These are phyloP conservation scores for Daldinia eschscholtzii DNA, from an alignment of 2,329 filamentous ascomycete genomes.

Conservation along the genomic window DNA sequence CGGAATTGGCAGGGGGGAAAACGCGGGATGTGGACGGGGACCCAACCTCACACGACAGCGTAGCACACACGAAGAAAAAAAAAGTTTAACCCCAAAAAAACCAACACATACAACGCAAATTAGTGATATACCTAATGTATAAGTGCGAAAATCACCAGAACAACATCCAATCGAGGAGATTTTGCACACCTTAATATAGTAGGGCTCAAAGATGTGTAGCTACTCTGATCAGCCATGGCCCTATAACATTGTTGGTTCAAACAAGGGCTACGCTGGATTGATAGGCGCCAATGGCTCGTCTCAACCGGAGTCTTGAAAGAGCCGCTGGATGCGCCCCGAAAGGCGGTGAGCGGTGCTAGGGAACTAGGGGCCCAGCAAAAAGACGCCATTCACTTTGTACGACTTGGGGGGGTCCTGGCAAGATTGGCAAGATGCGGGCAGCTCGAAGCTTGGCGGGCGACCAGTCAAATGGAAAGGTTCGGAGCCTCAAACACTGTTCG, in stretches of 20 bases:
- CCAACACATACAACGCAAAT: neutral
- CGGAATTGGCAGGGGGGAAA: slow-evolving; percentile 30
- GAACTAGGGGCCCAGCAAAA: slow-evolving; percentile 15
- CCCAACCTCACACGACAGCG: slow-evolving; percentile 22
- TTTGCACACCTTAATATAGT: slow-evolving; percentile 33
- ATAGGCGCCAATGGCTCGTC: slow-evolving; percentile 32
- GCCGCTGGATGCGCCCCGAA: slow-evolving; percentile 41
- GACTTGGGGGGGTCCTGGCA: slow-evolving; percentile 21
- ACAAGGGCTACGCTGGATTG: slow-evolving; percentile 17
- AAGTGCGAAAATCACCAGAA: slow-evolving; percentile 6
- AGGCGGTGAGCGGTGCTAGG: slow-evolving; percentile 33
- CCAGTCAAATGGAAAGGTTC: slow-evolving; percentile 20
- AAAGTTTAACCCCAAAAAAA: neutral
- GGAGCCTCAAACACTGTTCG: slow-evolving; percentile 37
- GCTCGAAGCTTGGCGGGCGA: slow-evolving; percentile 27
- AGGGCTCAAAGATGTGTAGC: slow-evolving; percentile 23
- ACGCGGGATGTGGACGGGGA: slow-evolving; percentile 21
- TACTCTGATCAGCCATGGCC: slow-evolving; percentile 13
- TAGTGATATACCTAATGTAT: neutral
- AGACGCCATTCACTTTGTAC: slow-evolving; percentile 30
- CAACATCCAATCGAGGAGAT: slow-evolving; percentile 33
- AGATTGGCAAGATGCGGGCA: slow-evolving; percentile 24
- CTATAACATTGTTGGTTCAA: slow-evolving; percentile 11
- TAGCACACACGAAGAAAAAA: slow-evolving; percentile 12
- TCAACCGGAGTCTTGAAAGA: slow-evolving; percentile 24